Conservation (phyloP, 2,329 filamentous ascomycete genomes). For the Sclerotiophoma versabilis region DNA sequence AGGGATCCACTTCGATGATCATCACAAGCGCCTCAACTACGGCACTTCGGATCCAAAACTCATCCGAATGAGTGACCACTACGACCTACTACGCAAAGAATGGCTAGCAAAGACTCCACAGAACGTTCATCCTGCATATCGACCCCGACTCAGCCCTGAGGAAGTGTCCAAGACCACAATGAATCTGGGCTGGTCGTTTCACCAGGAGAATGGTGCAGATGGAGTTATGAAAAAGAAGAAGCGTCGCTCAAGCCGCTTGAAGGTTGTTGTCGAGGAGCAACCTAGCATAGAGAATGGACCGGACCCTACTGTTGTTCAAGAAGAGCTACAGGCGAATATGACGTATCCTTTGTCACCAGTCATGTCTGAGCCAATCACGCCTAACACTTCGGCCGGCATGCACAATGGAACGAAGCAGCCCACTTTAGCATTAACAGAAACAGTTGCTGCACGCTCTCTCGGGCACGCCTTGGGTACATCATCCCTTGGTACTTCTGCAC, state of each 20-base stretch:
- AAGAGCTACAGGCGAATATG: not conserved
- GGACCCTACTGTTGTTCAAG: not conserved
- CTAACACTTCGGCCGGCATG: accelerated
- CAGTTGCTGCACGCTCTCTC: no score
- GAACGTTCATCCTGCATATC: not conserved
- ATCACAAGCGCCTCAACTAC: slow-evolving; percentile 7
- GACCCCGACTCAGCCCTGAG: not conserved
- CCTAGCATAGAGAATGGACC: not conserved
- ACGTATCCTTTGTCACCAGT: not conserved
- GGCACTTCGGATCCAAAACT: slow-evolving; percentile 4
- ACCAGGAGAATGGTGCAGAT: not conserved
- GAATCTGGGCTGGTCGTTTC: not conserved
- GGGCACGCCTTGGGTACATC: no score
- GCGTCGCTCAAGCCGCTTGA: not conserved
- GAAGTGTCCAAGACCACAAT: not conserved
- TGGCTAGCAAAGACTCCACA: not conserved
- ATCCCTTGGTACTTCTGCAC: no score
- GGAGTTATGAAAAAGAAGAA: not conserved
- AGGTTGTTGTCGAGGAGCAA: not conserved
- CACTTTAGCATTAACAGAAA: no score
- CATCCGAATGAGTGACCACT: not conserved
- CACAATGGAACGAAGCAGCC: no score
- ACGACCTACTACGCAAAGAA: not conserved
- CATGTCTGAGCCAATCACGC: not conserved
- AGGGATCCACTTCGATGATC: slow-evolving; percentile 8